A percentile compares a stretch with the other conserved stretches of the same genome.
phyloP scores from a whole-genome alignment of 1,284 basidiomycete genomes.

The Moesziomyces aphidis region DNA sequence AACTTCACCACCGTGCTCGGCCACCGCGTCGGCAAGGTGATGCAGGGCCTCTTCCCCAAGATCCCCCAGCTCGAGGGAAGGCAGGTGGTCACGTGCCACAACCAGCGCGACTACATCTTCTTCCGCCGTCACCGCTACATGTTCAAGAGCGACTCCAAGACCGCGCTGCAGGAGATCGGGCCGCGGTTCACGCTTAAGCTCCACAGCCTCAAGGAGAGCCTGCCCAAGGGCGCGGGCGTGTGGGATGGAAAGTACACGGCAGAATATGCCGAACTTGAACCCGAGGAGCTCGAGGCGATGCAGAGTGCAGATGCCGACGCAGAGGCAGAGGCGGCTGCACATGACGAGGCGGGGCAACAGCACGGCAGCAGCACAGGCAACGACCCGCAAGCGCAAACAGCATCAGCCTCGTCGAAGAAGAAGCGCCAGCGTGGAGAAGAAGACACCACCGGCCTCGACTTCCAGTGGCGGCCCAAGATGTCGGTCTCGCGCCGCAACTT shows the following conservation, averaged over 20 bases:
- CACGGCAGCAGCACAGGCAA: not conserved
- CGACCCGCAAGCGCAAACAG: not conserved
- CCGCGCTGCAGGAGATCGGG: slow-evolving; percentile 95
- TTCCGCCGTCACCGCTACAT: slow-evolving; percentile 96
- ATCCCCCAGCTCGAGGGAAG: slow-evolving; percentile 95
- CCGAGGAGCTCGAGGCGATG: slow-evolving; percentile 55
- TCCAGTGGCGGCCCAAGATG: slow-evolving; percentile 66
- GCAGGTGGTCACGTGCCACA: slow-evolving; percentile 96
- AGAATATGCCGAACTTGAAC: slow-evolving; percentile 48
- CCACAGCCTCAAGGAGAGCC: slow-evolving; percentile 85
- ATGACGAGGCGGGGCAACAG: not conserved
- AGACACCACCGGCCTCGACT: slow-evolving; percentile 52
- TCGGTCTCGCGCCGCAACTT: slow-evolving; percentile 58
- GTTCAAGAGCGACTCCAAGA: slow-evolving; percentile 82
- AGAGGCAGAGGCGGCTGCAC: slow-evolving; percentile 4
- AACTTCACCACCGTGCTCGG: slow-evolving; percentile 94
- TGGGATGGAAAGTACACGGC: slow-evolving; percentile 74
- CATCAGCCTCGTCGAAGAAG: slow-evolving; percentile 12
- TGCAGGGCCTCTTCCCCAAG: slow-evolving; percentile 94
- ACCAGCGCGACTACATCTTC: slow-evolving; percentile 97
- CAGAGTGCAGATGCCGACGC: slow-evolving; percentile 9
- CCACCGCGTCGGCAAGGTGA: slow-evolving; percentile 89
- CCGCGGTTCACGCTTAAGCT: slow-evolving; percentile 97
- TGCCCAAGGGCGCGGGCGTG: slow-evolving; percentile 75
- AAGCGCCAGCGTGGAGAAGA: slow-evolving; percentile 50